Evolutionary conservation across 345 rosid genomes (phyloP).

Genomic region (Moricandia arvensis): DNA sequence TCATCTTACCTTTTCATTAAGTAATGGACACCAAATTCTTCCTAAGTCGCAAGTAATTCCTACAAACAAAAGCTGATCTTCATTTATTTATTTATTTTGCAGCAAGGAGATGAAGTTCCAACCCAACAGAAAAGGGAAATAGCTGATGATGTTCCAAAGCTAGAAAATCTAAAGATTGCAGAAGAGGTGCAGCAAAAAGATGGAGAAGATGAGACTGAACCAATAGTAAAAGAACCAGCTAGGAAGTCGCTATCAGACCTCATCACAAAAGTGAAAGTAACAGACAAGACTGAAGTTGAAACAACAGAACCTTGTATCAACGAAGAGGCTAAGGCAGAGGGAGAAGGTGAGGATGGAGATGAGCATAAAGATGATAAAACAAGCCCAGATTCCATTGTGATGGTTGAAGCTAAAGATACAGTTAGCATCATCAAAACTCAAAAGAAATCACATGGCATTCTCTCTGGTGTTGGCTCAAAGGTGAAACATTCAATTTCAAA

Average conservation of each 20-base stretch:
- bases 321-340: slow-evolving; percentile 44
- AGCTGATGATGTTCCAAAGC: slow-evolving; percentile 29
- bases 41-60: slow-evolving; percentile 19
- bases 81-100: neutral
- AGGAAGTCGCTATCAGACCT: slow-evolving; percentile 46
- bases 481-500: slow-evolving; percentile 88
- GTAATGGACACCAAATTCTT: neutral
- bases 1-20: neutral
- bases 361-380: slow-evolving; percentile 52
- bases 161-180: slow-evolving; percentile 9
- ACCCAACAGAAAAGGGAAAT: slow-evolving; percentile 34
- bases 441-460: slow-evolving; percentile 75
- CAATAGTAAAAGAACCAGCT: slow-evolving; percentile 35
- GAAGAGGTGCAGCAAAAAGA: slow-evolving; percentile 33
- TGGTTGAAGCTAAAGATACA: slow-evolving; percentile 64
- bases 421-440: slow-evolving; percentile 49
- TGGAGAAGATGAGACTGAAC: slow-evolving; percentile 34
- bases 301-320: slow-evolving; percentile 18
- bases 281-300: slow-evolving; percentile 22
- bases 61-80: neutral
- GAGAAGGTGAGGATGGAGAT: slow-evolving; percentile 48
- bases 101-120: neutral
- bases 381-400: slow-evolving; percentile 55
- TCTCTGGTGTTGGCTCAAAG: slow-evolving; percentile 82
- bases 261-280: slow-evolving; percentile 40